phyloP scores from a whole-genome alignment of 257 asterid genomes.

The Buddleja alternifolia region DNA sequence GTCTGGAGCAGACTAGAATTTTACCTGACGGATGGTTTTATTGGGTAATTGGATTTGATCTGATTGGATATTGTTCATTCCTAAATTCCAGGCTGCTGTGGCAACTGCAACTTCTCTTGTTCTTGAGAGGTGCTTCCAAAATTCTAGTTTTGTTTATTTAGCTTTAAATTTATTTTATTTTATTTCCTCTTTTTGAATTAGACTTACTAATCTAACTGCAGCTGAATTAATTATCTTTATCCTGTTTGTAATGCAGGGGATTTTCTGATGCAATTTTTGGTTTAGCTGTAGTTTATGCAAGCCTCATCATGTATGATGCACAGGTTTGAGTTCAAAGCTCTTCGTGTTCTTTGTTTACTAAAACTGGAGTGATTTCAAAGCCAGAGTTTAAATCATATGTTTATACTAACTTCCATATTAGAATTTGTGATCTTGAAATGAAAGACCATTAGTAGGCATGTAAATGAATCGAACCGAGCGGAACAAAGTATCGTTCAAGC shows the following conservation, averaged over 20 bases:
- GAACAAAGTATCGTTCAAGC: too few relatives aligned
- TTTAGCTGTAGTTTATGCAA: slow-evolving; percentile 79
- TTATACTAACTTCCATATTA: background rate
- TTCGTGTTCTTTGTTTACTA: background rate
- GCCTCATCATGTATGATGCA: slow-evolving; percentile 87
- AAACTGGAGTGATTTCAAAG: background rate
- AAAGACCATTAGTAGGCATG: too few relatives aligned
- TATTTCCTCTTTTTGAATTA: too few relatives aligned
- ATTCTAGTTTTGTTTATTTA: background rate
- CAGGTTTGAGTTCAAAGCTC: slow-evolving; percentile 62
- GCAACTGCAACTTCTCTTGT: slow-evolving; percentile 87
- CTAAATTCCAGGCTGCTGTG: slow-evolving; percentile 60
- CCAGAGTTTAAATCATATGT: background rate
- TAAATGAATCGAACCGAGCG: too few relatives aligned
- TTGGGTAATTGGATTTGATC: slow-evolving; percentile 10
- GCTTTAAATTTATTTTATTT: background rate
- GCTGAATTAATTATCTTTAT: background rate
- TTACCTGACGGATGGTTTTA: background rate
- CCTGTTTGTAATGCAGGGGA: slow-evolving; percentile 63
- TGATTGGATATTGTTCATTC: slow-evolving; percentile 22
- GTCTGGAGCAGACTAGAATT: too few relatives aligned
- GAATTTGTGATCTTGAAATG: slow-evolving; percentile 17
- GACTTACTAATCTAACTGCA: background rate
- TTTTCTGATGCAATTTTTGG: slow-evolving; percentile 83
- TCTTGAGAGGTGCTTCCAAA: slow-evolving; percentile 64